These are phyloP conservation scores for Boletus reticuloceps DNA, from an alignment of 768 basidiomycete species.

Conservation along the genomic window DNA sequence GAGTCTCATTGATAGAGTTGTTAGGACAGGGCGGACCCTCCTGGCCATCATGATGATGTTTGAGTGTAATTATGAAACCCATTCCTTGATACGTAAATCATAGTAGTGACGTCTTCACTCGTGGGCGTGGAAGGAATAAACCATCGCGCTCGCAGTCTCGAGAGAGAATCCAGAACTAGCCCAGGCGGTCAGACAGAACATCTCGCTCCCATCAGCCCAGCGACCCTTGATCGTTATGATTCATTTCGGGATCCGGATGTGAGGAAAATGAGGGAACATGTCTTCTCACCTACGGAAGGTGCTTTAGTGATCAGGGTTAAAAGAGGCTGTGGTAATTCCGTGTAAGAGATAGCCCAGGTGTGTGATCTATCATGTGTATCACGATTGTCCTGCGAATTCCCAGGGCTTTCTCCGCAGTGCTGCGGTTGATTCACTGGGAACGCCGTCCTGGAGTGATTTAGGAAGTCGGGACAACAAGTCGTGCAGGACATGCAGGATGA, in stretches of 20 bases:
- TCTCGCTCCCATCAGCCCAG: constrained; percentile 1
- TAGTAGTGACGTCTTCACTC: not conserved
- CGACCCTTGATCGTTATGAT: constrained; percentile 2
- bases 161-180: not conserved
- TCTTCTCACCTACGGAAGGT: constrained; percentile 12
- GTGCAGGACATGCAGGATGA: not conserved
- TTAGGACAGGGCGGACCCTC: not conserved
- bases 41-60: not conserved
- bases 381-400: constrained; percentile 40
- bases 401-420: constrained; percentile 63
- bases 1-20: constrained; percentile 8
- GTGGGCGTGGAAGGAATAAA: not conserved
- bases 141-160: not conserved
- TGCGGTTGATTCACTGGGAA: constrained; percentile 56
- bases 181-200: not conserved
- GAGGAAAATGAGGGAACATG: not conserved
- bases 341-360: constrained; percentile 6
- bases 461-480: not conserved
- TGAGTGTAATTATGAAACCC: constrained; percentile 2
- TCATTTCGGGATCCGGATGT: constrained; percentile 8
- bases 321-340: constrained; percentile 13
- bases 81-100: constrained; percentile 6
- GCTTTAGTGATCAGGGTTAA: constrained; percentile 9
- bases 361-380: constrained; percentile 17
- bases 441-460: constrained; percentile 40